These are phyloP conservation scores for Entomophthora muscae DNA, from an alignment of 371 early-diverging fungal genomes.

Conservation along the genomic window DNA sequence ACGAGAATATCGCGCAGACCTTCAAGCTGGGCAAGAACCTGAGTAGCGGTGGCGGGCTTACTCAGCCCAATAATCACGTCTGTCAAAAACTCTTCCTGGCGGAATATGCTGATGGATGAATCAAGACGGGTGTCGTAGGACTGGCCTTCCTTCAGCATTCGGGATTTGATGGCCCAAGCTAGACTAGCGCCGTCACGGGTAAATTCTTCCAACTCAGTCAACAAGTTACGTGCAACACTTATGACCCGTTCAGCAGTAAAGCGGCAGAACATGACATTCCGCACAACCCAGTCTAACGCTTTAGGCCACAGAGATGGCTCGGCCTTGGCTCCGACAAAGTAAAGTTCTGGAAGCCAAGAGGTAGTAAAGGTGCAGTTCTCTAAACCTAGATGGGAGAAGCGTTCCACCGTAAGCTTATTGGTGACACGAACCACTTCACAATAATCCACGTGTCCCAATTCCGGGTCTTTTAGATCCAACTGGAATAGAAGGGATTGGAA, in stretches of 20 bases:
- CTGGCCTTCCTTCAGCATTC: constrained; percentile 9
- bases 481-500: constrained; percentile 26
- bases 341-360: constrained; percentile 32
- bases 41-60: constrained; percentile 8
- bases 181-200: constrained; percentile 40
- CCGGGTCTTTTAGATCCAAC: constrained; percentile 5
- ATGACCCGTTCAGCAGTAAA: constrained; percentile 41
- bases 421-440: constrained; percentile 28
- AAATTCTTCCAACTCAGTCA: constrained; percentile 30
- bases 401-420: constrained; percentile 28
- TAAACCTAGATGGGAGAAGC: constrained; percentile 23
- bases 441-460: constrained; percentile 22
- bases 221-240: constrained; percentile 36
- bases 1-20: not conserved
- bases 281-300: constrained; percentile 24
- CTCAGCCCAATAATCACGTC: constrained; percentile 17
- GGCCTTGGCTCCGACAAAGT: constrained; percentile 24
- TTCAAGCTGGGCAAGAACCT: not conserved
- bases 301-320: constrained; percentile 19
- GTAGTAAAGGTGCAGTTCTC: constrained; percentile 31
- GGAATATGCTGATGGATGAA: constrained; percentile 26
- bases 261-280: constrained; percentile 26
- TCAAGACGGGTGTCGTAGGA: constrained; percentile 19
- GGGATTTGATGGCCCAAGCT: constrained; percentile 14
- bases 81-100: constrained; percentile 37